phyloP scores from a whole-genome alignment of 352 stramenopile species.

The Phytopythium montanum region DNA sequence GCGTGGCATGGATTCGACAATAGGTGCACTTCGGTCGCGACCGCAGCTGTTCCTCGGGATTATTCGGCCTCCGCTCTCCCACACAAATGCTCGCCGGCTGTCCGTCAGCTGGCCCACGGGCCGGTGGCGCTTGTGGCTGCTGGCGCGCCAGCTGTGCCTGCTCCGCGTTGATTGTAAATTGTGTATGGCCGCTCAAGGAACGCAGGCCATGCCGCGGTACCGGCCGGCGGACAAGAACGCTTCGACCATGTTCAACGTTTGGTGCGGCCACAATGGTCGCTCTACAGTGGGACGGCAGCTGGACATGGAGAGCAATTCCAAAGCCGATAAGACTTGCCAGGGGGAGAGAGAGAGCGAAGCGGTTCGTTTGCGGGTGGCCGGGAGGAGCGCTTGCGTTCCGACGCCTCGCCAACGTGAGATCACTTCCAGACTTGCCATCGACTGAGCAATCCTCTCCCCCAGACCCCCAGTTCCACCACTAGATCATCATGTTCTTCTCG shows the following conservation, averaged over 20 bases:
- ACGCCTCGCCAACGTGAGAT: background rate
- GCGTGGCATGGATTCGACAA: background rate
- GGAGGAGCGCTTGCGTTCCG: background rate
- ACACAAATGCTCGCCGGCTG: background rate
- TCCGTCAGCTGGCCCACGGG: background rate
- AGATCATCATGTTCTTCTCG: slow-evolving; percentile 7
- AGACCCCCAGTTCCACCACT: too few species aligned
- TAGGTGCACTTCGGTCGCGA: background rate
- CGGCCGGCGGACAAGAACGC: background rate
- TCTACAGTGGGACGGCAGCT: too few species aligned
- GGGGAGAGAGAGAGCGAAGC: too few species aligned
- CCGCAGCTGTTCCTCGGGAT: background rate
- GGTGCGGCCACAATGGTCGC: background rate
- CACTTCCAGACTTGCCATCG: background rate
- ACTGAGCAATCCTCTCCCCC: too few species aligned
- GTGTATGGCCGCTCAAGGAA: background rate
- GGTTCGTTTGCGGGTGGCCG: background rate
- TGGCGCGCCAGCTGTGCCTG: background rate
- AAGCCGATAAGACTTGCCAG: background rate
- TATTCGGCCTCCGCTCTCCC: background rate
- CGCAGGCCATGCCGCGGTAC: background rate
- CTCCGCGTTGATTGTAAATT: background rate
- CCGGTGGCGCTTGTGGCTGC: background rate
- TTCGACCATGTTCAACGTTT: background rate
- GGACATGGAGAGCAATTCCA: background rate